Base-by-base conservation (phyloP, 345 rosid species). In the Conringia planisiliqua region DNA sequence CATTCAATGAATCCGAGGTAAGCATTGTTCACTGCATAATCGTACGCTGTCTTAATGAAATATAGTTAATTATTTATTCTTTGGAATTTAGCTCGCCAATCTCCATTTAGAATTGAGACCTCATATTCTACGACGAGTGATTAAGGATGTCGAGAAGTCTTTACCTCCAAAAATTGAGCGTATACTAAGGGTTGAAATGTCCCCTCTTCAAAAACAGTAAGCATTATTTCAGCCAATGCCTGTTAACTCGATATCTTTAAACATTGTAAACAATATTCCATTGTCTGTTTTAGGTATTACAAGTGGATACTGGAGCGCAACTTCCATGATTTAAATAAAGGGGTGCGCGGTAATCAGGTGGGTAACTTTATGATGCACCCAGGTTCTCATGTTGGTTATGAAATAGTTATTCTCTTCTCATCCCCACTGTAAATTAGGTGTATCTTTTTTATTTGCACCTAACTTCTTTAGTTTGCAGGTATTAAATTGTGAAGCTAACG, bases 331-430 rank as follows among this genome's bases (percentile, higher is more conserved):
- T 82, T 96, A 75, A 96, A 96, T 81, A 96, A 92, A 80, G 99
- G 99, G 73, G 99, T 96, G 74, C 99, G 99, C 63, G 98, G 99
- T 50, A 96, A 96, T 84, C 99, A 96, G 97, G 99, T 89, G 63
- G 70, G 80, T 47, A 35, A 74, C 59, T 80, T 56, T 68, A 44
- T 69, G 76, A 73, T 61, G 38, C 59, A 43, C 40, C 62, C 36
- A 40, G 44, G 18, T 51, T 62, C 43, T 32, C 42, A 69, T 70
- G 63, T 62, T 62, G 30, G 51, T 43, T 69, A 44, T 70, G n/a
- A 56, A 62, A 65, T 69, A 64, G 66, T 43, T 62, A 10, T 55
- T 36, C 50, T 4, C 22, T 54, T 67, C 68, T 13, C 39, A 18
- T 46, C 20, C 27, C 35, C 59, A 16, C 66, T 64, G 61, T 48